Evolutionary conservation across 2,329 filamentous ascomycete species (phyloP), one percentile per base, ranked within the genome.

Genomic region (Keithomyces neogunnii): DNA sequence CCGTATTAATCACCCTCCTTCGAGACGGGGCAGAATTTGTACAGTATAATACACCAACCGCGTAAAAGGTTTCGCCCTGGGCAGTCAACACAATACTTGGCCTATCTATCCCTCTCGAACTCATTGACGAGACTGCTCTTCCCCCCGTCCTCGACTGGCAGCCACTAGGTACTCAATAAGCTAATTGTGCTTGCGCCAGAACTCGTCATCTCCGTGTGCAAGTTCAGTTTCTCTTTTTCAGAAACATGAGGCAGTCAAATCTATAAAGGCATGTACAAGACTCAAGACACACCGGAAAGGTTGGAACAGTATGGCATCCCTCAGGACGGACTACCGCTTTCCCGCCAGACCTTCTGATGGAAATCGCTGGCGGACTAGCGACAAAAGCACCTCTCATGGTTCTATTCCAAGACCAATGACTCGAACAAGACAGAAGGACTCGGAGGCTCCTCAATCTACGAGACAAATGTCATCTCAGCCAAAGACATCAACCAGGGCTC

Each of bases 241-340:
- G n/a, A 10, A 40, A 5, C 31, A 48, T 45, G 40, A 26, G 26
- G 35, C 10, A 13, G 11, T 31, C n/a, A 28, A n/a, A 8, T 26
- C 5, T 36, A 43, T 48, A 46, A 49, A 60, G 56, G 55, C 53
- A 59, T 60, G 57, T 49, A 53, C 31, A 44, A 51, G 44, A 39
- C 13, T 48, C 39, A 59, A 48, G 56, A 53, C 59, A 32, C 7
- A 46, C 46, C 45, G 11, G 31, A 38, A 61, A 63, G 57, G 56
- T 62, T 60, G 64, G 63, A 62, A 60, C 53, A 69, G 52, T 55
- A 75, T 75, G 73, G 69, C 71, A 64, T 69, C 71, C 60, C 62
- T 67, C 51, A 67, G 66, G 60, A 63, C 62, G 54, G 67, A 66
- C 51, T 69, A 67, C 57, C 69, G 72, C 52, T 63, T 72, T 47